These are phyloP conservation scores for Thermochaetoides thermophila DNA, from an alignment of 495 filamentous ascomycete species.

Conservation along the genomic window DNA sequence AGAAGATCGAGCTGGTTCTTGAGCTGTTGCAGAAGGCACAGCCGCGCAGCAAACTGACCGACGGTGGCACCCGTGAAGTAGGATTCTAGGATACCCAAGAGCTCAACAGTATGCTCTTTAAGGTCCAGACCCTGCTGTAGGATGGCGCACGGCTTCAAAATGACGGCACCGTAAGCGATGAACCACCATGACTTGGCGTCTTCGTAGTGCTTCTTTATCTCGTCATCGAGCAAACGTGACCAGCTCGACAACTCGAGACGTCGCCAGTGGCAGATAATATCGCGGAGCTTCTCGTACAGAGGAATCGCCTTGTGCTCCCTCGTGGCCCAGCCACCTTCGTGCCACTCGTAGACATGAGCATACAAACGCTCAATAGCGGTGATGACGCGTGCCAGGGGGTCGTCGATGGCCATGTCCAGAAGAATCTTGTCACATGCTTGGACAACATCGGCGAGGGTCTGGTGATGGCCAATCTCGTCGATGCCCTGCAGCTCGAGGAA, in stretches of 20 bases:
- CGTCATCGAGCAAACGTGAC: slow-evolving; percentile 77
- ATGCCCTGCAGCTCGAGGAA: slow-evolving; percentile 52
- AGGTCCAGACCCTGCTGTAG: slow-evolving; percentile 42
- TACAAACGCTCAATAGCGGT: slow-evolving; percentile 75
- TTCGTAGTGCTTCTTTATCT: slow-evolving; percentile 55
- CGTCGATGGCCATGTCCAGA: slow-evolving; percentile 60
- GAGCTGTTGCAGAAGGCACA: slow-evolving; percentile 61
- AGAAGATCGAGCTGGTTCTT: slow-evolving; percentile 46
- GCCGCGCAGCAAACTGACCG: slow-evolving; percentile 62
- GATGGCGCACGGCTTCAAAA: slow-evolving; percentile 55
- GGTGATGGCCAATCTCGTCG: slow-evolving; percentile 42
- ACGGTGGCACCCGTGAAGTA: slow-evolving; percentile 63
- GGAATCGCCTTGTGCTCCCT: slow-evolving; percentile 51
- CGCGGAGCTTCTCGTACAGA: slow-evolving; percentile 61
- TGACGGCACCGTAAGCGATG: slow-evolving; percentile 74
- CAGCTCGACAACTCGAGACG: slow-evolving; percentile 82
- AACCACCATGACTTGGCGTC: slow-evolving; percentile 93
- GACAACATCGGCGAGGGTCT: slow-evolving; percentile 58
- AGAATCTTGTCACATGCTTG: slow-evolving; percentile 54
- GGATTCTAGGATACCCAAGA: slow-evolving; percentile 53
- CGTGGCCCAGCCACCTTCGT: slow-evolving; percentile 64
- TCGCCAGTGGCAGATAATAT: slow-evolving; percentile 69
- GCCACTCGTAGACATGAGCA: slow-evolving; percentile 76
- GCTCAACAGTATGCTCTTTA: slow-evolving; percentile 43
- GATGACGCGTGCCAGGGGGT: slow-evolving; percentile 74